These are phyloP conservation scores for Backusella sp. DNA, from an alignment of 192 early-diverging fungal genomes.

Conservation along the genomic window DNA sequence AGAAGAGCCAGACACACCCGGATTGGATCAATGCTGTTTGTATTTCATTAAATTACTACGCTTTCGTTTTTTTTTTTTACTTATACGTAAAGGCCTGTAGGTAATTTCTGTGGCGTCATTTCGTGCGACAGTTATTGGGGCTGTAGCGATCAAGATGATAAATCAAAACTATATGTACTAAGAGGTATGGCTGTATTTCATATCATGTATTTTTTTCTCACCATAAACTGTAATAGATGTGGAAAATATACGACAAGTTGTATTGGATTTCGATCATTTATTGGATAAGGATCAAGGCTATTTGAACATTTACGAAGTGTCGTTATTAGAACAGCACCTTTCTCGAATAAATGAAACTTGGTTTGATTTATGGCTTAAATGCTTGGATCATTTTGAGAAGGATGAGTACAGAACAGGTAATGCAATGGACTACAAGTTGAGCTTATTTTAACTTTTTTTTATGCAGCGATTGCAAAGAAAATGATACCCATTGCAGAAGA, in stretches of 20 bases:
- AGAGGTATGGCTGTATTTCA: neutral
- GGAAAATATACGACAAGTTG: neutral
- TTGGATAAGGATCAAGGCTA: neutral
- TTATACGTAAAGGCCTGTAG: neutral
- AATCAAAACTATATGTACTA: neutral
- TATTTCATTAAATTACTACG: neutral
- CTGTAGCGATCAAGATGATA: neutral
- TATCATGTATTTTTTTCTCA: too few species aligned
- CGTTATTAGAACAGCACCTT: neutral
- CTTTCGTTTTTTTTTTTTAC: neutral
- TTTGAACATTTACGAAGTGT: neutral
- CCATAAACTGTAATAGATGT: neutral
- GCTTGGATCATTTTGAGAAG: neutral
- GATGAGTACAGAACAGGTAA: neutral
- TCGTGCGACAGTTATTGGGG: slow-evolving; percentile 14
- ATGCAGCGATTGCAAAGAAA: neutral
- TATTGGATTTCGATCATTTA: neutral
- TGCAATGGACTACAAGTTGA: too few species aligned
- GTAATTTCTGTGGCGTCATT: slow-evolving; percentile 11
- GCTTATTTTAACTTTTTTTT: neutral
- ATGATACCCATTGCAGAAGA: slow-evolving; percentile 3
- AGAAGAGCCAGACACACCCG: neutral
- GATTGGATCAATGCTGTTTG: slow-evolving; percentile 10
- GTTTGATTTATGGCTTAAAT: neutral
- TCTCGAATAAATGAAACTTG: neutral